Base-by-base conservation (phyloP, 352 stramenopile genomes). In the Halophytophthora batemanensis region DNA sequence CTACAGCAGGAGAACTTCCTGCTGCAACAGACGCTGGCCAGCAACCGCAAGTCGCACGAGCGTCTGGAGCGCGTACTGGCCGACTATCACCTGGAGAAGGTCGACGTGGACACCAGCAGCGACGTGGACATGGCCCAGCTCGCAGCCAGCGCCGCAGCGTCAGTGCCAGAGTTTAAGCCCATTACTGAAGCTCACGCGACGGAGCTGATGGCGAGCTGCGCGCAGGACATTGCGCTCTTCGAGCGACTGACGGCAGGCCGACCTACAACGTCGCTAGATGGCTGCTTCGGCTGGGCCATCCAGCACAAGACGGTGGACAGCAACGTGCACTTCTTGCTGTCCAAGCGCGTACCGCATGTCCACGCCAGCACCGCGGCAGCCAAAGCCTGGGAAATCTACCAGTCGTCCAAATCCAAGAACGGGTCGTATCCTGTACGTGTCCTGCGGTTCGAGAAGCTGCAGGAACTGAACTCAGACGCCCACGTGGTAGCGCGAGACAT, bases 31-130 rank as follows among this genome's bases (percentile, higher is more conserved):
- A 59, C 58, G 37, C 64, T 80, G 29, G 64, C 71, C 21, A 33
- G 45, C 35, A 53, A 59, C 1, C 53, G 58, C 44, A 77, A 80
- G 33, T 46, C 57, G 5, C 70, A 74, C 54, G 59, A 77, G 53
- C 66, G 66, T 39, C 61, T 74, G 31, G 64, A 77, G 58, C 70
- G 64, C 23, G 64, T 80, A 12, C 54, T 77, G 18, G 58, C 53
- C 10, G 70, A 80, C 53, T 77, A 77, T 45, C 54, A 70, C 34
- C 29, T 59, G 7, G 66, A 80, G 41, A 75, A 76, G 36, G 46
- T 46, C 31, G 56, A 53, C 18, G 23, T 64, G n/a, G 36, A 39
- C 2, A 34, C 45, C 19, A 19, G 29, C 5, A 22, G 25, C 6
- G 39, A 55, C 33, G 29, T 61, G 18, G 31, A 38, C 1, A 31